These are phyloP conservation scores for Malassezia yamatoensis DNA, from an alignment of 1,284 basidiomycete genomes.

Conservation along the genomic window DNA sequence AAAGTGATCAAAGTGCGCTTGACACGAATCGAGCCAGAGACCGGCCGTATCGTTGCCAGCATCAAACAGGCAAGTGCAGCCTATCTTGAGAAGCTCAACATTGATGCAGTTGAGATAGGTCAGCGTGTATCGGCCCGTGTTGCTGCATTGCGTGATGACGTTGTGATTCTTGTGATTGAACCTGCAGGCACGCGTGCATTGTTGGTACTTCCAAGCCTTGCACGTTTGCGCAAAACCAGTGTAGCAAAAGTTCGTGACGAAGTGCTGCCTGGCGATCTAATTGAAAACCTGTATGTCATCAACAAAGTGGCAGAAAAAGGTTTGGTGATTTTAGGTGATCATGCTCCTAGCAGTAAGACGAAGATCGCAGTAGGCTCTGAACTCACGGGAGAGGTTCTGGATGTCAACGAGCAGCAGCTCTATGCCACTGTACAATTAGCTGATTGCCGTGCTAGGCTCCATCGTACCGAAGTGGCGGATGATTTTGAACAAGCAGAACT, in stretches of 20 bases:
- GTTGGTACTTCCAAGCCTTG: slow-evolving; percentile 73
- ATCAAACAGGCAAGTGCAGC: slow-evolving; percentile 62
- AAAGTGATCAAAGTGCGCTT: slow-evolving; percentile 76
- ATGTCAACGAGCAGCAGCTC: slow-evolving; percentile 13
- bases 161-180: slow-evolving; percentile 37
- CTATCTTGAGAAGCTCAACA: slow-evolving; percentile 37
- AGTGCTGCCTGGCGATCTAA: slow-evolving; percentile 62
- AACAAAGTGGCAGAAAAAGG: slow-evolving; percentile 59
- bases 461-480: slow-evolving; percentile 65
- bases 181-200: slow-evolving; percentile 63
- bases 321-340: slow-evolving; percentile 25
- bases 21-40: slow-evolving; percentile 60
- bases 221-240: slow-evolving; percentile 64
- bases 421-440: slow-evolving; percentile 19
- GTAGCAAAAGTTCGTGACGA: slow-evolving; percentile 61
- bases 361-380: slow-evolving; percentile 64
- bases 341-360: slow-evolving; percentile 68
- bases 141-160: slow-evolving; percentile 37
- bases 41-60: slow-evolving; percentile 66
- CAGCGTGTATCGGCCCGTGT: slow-evolving; percentile 38
- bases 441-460: slow-evolving; percentile 27
- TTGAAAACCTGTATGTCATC: slow-evolving; percentile 73
- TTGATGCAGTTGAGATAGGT: slow-evolving; percentile 37
- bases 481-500: slow-evolving; percentile 57
- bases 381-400: slow-evolving; percentile 78